Evolutionary conservation across 768 basidiomycete genomes (phyloP).

Genomic region (Mrakia frigida): DNA sequence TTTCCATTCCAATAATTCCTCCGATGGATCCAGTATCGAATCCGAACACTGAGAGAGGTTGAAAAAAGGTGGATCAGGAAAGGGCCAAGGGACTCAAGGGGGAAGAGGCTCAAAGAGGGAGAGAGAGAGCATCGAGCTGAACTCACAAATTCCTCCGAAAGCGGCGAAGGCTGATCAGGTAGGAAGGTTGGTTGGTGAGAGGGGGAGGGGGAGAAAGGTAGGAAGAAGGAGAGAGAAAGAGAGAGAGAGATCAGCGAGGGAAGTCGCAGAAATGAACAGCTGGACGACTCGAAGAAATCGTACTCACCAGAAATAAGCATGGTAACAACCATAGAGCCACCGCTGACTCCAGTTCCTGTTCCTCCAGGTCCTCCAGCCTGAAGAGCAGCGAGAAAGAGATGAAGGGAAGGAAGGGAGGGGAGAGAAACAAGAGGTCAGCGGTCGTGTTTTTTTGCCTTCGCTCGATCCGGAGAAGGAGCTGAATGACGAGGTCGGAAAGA

Average conservation of each 20-base stretch:
- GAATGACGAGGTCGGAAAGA: neutral
- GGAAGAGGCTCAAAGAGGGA: no score
- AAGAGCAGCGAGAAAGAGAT: neutral
- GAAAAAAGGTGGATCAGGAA: no score
- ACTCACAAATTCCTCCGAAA: slow-evolving; percentile 17
- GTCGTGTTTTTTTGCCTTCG: neutral
- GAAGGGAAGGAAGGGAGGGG: no score
- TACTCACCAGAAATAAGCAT: slow-evolving; percentile 83
- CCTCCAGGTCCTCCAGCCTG: slow-evolving; percentile 32
- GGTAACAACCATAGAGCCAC: slow-evolving; percentile 39
- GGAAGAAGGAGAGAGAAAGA: neutral
- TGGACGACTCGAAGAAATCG: slow-evolving; percentile 50
- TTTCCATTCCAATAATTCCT: slow-evolving; percentile 45
- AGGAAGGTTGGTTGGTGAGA: no score
- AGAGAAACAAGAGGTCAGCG: neutral
- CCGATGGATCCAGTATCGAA: slow-evolving; percentile 82
- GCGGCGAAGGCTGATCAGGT: slow-evolving; percentile 31
- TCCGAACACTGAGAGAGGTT: slow-evolving; percentile 42
- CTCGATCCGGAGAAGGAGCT: neutral
- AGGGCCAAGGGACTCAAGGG: no score
- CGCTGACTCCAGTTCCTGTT: slow-evolving; percentile 27
- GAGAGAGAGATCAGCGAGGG: neutral
- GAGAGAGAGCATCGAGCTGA: no score
- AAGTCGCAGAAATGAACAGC: neutral
- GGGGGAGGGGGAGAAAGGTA: neutral